Base-by-base conservation (phyloP, 1,284 basidiomycete species). In the Takashimella koratensis region DNA sequence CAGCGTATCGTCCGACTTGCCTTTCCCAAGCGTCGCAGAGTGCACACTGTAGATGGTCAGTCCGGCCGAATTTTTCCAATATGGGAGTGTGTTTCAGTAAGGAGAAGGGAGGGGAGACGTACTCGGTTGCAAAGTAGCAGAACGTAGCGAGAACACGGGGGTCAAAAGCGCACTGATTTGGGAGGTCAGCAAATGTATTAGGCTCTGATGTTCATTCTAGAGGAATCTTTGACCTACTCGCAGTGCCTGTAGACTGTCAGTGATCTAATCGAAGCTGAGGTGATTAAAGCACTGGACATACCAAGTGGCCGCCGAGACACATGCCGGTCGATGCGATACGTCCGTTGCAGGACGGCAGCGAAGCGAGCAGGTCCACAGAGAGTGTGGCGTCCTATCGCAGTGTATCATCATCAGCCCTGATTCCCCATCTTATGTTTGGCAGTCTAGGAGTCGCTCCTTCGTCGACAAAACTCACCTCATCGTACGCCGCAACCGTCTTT, bases 91-190 rank as follows among this genome's bases (percentile, higher is more conserved):
- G n/a, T n/a, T n/a, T n/a, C n/a, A n/a, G n/a, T 19, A 11, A 16
- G 36, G 36, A 22, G 6, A 12, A 26, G 2, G 5, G 1, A 23
- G 20, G 0, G 27, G 0, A 1, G 19, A 57, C 72, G 52, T 45
- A 76, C 72, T 92, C 91, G 4, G 93, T 96, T 5, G 88, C 90
- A 71, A 96, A 96, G 79, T 90, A 96, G 76, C 92, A 94, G 50
- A 94, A 87, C 0, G 88, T 81, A 1, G 90, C 79, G 5, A 90
- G 79, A n/a, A 95, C 82, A 39, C 92, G 84, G 5, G 81, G 77
- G 70, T 96, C 87, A 68, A 95, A 92, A 0, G 90, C 87, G 52
- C 87, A 88, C 87, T 89, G 67, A n/a, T n/a, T n/a, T n/a, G n/a
- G n/a, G n/a, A n/a, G n/a, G n/a, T n/a, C n/a, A n/a, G n/a, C n/a